Base-by-base conservation (phyloP, 768 basidiomycete genomes). In the Cystofilobasidium bisporidii region DNA sequence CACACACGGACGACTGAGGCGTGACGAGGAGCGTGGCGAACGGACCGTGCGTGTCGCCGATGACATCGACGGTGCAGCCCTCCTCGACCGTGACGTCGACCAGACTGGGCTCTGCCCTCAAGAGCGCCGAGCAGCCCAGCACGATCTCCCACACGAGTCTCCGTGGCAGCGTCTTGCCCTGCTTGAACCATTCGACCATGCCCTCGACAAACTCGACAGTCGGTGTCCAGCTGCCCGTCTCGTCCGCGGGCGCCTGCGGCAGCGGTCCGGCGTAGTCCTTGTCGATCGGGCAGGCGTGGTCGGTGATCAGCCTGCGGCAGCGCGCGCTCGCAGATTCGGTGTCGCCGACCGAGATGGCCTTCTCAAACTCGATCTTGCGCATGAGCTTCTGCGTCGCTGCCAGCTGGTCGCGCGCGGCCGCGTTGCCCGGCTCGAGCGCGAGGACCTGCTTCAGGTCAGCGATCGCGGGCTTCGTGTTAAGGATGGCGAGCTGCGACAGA, bases 71-170 rank as follows among this genome's bases (percentile, higher is more conserved):
- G 0, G 86, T 91, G 64, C 86, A 80, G 0, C 87, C 92, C 18
- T 91, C 85, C 32, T 82, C 81, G 28, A 99, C 77, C 60, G 82
- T 78, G 28, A 93, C 81, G 61, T 87, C 83, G 20, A 93, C 89
- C 73, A 99, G 72, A 71, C 85, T 91, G 69, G 87, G 84, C 73
- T 92, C 90, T 72, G 85, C 82, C 20, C 81, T 80, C 73, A 98
- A 86, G 24, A 83, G 80, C 24, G 83, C 82, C 75, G 88, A 83
- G 69, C 89, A 91, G 14, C 89, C 91, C 20, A 99, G 81, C 28
- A 92, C 82, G 72, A 99, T 97, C 79, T 98, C 91, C 93, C 91
- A 97, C 32, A 87, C 91, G 69, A 91, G 87, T 77, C 93, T 82
- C 77, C 86, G 85, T 5, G 91, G 85, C 57, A 98, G 78, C n/a